phyloP scores from a whole-genome alignment of 2,329 filamentous ascomycete genomes.

The Graphilbum sp. region DNA sequence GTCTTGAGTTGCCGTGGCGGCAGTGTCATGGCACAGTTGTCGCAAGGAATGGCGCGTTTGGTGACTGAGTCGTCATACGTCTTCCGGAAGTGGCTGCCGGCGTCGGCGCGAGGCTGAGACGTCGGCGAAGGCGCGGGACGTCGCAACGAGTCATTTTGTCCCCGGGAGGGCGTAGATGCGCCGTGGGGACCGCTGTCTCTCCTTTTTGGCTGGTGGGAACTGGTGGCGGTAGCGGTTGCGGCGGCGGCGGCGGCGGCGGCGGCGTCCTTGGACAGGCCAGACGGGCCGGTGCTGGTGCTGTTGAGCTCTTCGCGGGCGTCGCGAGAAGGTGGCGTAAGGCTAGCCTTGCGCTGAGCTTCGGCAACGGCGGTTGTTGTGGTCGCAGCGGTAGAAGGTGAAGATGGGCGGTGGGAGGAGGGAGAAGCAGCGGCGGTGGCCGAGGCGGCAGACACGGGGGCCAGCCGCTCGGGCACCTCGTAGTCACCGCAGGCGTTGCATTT shows the following conservation, averaged over 20 bases:
- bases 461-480: constrained; percentile 17
- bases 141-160: too few species aligned
- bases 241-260: too few species aligned
- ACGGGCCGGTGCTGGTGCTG: too few species aligned
- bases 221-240: too few species aligned
- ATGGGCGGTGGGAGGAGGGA: constrained; percentile 10
- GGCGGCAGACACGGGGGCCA: constrained; percentile 19
- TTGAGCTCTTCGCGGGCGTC: too few species aligned
- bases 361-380: constrained; percentile 21
- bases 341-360: constrained; percentile 30
- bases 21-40: constrained; percentile 52
- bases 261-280: too few species aligned
- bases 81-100: constrained; percentile 34
- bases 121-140: too few species aligned
- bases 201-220: too few species aligned
- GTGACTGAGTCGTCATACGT: constrained; percentile 52
- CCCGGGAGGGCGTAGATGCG: constrained; percentile 11
- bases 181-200: too few species aligned
- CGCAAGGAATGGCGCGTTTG: constrained; percentile 45
- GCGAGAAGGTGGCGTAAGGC: background rate
- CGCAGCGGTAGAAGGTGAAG: constrained; percentile 15
- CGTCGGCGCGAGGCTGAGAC: constrained; percentile 23
- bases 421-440: constrained; percentile 13
- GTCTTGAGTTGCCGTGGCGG: constrained; percentile 22
- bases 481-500: constrained; percentile 44